phyloP scores from a whole-genome alignment of 202 grass and related monocot genomes.

The Brachypodium distachyon region DNA sequence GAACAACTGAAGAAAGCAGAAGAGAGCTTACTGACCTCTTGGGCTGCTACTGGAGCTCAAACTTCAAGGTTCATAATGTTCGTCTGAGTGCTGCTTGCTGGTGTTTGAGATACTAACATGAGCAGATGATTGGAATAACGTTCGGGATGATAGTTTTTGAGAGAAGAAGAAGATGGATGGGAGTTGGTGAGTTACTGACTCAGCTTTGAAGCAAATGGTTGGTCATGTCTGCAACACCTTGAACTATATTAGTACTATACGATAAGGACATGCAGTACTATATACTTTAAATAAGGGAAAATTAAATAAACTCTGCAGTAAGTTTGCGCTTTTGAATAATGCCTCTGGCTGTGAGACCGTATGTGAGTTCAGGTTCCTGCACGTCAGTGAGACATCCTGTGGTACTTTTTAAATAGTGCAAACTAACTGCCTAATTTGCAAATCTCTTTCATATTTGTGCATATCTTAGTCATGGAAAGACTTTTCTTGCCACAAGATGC shows the following conservation, averaged over 20 bases:
- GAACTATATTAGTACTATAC: not conserved
- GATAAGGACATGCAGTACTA: not conserved
- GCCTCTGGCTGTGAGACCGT: too few relatives aligned
- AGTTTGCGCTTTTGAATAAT: not conserved
- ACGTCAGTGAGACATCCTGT: too few relatives aligned
- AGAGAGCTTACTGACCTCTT: slow-evolving; percentile 14
- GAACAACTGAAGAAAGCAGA: not conserved
- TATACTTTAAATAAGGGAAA: not conserved
- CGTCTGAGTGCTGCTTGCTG: not conserved
- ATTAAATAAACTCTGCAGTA: not conserved
- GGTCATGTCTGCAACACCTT: not conserved
- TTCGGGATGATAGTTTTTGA: not conserved
- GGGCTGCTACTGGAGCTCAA: not conserved
- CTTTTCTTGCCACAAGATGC: not conserved
- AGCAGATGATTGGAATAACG: not conserved
- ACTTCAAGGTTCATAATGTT: not conserved
- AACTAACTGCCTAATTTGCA: not conserved
- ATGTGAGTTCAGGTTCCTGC: too few relatives aligned
- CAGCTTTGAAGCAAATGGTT: slow-evolving; percentile 14
- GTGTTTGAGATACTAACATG: slow-evolving; percentile 12
- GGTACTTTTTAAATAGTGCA: too few relatives aligned
- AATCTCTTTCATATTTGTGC: not conserved
- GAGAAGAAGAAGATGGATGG: not conserved
- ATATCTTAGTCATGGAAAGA: not conserved
- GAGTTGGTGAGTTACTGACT: slow-evolving; percentile 24